These are phyloP conservation scores for Arthroderma sp. DNA, from an alignment of 2,329 filamentous ascomycete species.

Conservation along the genomic window DNA sequence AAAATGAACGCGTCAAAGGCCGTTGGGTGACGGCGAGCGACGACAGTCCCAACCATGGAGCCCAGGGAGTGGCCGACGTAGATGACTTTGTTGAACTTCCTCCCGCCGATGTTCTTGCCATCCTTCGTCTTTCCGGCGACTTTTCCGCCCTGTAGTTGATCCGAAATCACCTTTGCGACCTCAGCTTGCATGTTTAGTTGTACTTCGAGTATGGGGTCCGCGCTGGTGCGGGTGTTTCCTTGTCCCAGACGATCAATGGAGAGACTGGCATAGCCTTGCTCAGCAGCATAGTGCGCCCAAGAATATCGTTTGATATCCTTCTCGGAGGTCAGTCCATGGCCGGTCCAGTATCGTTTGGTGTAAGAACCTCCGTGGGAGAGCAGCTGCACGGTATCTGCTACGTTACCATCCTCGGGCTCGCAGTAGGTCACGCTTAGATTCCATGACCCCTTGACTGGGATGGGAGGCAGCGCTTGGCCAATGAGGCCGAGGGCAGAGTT, in stretches of 20 bases:
- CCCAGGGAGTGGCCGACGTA: slow-evolving; percentile 9
- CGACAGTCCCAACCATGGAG: slow-evolving; percentile 2
- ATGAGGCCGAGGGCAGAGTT: no score
- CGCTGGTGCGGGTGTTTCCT: slow-evolving; percentile 9
- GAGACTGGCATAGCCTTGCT: slow-evolving; percentile 12
- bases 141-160: slow-evolving; percentile 2
- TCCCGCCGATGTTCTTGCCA: background rate
- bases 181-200: slow-evolving; percentile 6
- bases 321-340: slow-evolving; percentile 1
- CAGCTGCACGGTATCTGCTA: slow-evolving; percentile 4
- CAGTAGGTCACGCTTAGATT: slow-evolving; percentile 4
- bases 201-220: slow-evolving; percentile 10
- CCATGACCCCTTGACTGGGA: background rate
- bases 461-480: background rate
- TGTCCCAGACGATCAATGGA: slow-evolving; percentile 12
- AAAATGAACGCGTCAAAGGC: slow-evolving; percentile 9
- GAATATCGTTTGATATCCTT: slow-evolving; percentile 5
- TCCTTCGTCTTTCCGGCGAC: no score
- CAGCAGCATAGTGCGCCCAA: slow-evolving; percentile 9
- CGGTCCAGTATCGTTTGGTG: slow-evolving; percentile 7
- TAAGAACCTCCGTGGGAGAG: slow-evolving; percentile 6
- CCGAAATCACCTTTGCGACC: slow-evolving; percentile 3
- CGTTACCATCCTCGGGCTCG: slow-evolving; percentile 1
- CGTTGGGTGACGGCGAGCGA: slow-evolving; percentile 2
- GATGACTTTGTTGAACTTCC: slow-evolving; percentile 5